A percentile compares a stretch with the other conserved stretches of the same genome.
phyloP scores from a whole-genome alignment of 2,329 filamentous ascomycete species.

The Cercospora sesami region DNA sequence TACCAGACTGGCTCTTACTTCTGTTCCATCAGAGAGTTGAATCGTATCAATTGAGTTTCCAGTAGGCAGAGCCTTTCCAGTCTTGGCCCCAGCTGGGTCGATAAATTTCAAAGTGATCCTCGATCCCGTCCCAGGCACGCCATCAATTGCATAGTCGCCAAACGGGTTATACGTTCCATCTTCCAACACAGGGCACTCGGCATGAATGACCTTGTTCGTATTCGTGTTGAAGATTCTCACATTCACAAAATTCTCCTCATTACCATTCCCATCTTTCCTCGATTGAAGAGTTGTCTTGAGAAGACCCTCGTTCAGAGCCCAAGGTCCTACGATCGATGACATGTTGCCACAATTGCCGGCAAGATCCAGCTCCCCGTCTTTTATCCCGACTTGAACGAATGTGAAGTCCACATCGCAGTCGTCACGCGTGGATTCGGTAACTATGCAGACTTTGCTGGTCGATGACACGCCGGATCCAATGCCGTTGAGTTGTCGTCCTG shows the following conservation, averaged over 20 bases:
- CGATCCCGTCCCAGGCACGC: constrained; percentile 60
- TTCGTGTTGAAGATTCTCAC: constrained; percentile 71
- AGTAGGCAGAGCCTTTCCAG: constrained; percentile 62
- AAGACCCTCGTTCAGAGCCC: constrained; percentile 59
- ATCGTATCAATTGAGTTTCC: constrained; percentile 57
- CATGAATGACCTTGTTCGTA: constrained; percentile 63
- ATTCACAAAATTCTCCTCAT: constrained; percentile 38
- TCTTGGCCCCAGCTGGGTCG: constrained; percentile 63
- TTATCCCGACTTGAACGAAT: constrained; percentile 68
- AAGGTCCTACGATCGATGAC: constrained; percentile 66
- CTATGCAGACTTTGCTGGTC: constrained; percentile 69
- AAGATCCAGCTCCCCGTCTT: constrained; percentile 61
- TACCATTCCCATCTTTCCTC: constrained; percentile 29
- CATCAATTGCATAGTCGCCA: constrained; percentile 64
- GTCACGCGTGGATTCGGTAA: constrained; percentile 53
- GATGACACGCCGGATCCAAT: constrained; percentile 69
- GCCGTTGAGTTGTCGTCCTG: constrained; percentile 70
- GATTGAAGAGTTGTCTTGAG: constrained; percentile 41
- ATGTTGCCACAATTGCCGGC: constrained; percentile 77
- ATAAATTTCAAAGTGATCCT: constrained; percentile 62
- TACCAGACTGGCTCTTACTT: constrained; percentile 57
- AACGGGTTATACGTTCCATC: constrained; percentile 40
- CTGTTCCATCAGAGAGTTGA: constrained; percentile 37
- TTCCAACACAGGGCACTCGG: constrained; percentile 57
- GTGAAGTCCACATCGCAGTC: constrained; percentile 68